phyloP scores from a whole-genome alignment of 257 asterid genomes.

The Capsicum baccatum region DNA sequence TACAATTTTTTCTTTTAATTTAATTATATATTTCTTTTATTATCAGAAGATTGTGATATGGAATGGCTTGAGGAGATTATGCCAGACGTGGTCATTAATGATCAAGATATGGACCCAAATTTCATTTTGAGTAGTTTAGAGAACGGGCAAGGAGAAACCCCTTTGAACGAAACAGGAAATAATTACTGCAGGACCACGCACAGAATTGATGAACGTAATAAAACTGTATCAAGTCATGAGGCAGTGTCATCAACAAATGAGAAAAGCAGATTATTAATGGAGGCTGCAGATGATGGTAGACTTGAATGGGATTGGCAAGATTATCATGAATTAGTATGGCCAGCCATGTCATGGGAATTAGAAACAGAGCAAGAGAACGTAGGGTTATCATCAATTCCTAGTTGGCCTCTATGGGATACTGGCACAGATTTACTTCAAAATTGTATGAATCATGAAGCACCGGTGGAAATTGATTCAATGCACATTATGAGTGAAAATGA shows the following conservation, averaged over 20 bases:
- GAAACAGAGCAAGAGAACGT: constrained; percentile 31
- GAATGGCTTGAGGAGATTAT: constrained; percentile 40
- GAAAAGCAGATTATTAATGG: too few relatives aligned
- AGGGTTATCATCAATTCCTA: background rate
- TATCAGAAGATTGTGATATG: constrained; percentile 15
- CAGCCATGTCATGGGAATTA: background rate
- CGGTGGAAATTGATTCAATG: constrained; percentile 35
- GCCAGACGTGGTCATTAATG: constrained; percentile 5
- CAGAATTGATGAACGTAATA: too few relatives aligned
- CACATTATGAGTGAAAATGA: background rate
- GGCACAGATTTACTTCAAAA: constrained; percentile 14
- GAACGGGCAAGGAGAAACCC: background rate
- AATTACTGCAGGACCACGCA: background rate
- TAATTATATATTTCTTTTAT: background rate
- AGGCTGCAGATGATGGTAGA: background rate
- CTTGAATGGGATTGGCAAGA: constrained; percentile 44
- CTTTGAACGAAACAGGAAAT: background rate
- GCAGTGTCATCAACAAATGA: too few relatives aligned
- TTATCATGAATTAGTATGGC: background rate
- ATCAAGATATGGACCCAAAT: background rate
- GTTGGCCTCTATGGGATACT: constrained; percentile 49
- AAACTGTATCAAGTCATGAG: background rate
- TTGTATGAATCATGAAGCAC: background rate
- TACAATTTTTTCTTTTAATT: background rate
- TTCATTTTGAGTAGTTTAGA: background rate